Evolutionary conservation across 768 basidiomycete species (phyloP).

Genomic region (Porpolomopsis calyptriformis): DNA sequence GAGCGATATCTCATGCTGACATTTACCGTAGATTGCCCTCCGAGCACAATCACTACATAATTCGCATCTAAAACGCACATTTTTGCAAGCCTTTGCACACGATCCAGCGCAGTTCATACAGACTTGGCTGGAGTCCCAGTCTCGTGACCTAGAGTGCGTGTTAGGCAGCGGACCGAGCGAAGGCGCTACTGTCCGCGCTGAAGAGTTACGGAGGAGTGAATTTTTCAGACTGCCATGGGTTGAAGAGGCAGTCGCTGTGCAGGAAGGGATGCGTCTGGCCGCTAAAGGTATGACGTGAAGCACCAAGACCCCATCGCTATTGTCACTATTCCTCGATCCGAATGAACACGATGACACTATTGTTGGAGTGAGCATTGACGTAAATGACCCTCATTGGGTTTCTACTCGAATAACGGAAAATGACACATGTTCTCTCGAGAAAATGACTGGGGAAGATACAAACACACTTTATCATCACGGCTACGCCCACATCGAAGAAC

Average conservation of each 20-base stretch:
- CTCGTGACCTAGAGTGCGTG: conserved; percentile 79
- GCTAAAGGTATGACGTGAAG: conserved; percentile 34
- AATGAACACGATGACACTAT: no score
- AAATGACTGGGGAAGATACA: no score
- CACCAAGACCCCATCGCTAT: no score
- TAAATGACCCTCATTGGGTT: no score
- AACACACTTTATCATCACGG: no score
- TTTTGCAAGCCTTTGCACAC: conserved; percentile 70
- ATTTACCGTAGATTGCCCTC: conserved; percentile 55
- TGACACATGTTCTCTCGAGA: no score
- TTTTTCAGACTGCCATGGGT: conserved; percentile 93
- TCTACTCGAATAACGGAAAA: no score
- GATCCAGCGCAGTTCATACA: conserved; percentile 78
- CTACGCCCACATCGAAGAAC: no score
- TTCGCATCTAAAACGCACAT: conserved; percentile 77
- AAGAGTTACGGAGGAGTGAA: conserved; percentile 80
- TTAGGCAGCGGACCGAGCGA: conserved; percentile 82
- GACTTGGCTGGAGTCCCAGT: conserved; percentile 86
- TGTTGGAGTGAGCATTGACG: no score
- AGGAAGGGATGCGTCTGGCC: conserved; percentile 69
- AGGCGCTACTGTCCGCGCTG: conserved; percentile 70
- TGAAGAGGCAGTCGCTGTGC: conserved; percentile 74
- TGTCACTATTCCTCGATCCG: no score
- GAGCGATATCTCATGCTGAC: no score
- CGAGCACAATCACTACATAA: conserved; percentile 80